Conservation (phyloP, 805 yeast genomes). For the Barnettozyma californica region DNA sequence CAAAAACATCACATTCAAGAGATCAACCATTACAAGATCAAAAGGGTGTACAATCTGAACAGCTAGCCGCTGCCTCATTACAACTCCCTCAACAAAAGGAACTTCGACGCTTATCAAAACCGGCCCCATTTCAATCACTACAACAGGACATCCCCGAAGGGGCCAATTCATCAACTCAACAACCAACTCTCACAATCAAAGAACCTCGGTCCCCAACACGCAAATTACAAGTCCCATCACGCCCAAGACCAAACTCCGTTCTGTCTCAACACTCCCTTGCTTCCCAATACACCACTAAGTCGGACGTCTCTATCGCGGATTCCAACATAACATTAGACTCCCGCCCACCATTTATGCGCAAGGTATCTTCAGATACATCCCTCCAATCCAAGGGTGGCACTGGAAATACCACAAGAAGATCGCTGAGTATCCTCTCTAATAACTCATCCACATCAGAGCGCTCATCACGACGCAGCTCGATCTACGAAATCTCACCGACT, state of each 20-base stretch:
- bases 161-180: background rate
- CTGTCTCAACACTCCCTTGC: conserved; percentile 45
- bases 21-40: background rate
- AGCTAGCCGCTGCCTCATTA: background rate
- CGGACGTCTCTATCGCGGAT: conserved; percentile 41
- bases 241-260: conserved; percentile 43
- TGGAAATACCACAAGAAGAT: conserved; percentile 24
- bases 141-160: background rate
- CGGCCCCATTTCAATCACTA: background rate
- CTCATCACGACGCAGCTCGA: conserved; percentile 35
- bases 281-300: conserved; percentile 42
- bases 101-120: background rate
- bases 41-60: background rate
- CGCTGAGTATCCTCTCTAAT: conserved; percentile 32
- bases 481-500: conserved; percentile 29
- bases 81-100: background rate
- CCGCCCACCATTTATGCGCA: conserved; percentile 21
- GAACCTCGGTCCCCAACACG: conserved; percentile 28
- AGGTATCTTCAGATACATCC: conserved; percentile 20
- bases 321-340: conserved; percentile 12
- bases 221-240: conserved; percentile 4
- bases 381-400: conserved; percentile 14
- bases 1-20: background rate
- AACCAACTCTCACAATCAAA: conserved; percentile 11
- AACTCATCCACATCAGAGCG: conserved; percentile 35